phyloP scores from a whole-genome alignment of 2,329 filamentous ascomycete species.

The Colletotrichum chlorophyti region DNA sequence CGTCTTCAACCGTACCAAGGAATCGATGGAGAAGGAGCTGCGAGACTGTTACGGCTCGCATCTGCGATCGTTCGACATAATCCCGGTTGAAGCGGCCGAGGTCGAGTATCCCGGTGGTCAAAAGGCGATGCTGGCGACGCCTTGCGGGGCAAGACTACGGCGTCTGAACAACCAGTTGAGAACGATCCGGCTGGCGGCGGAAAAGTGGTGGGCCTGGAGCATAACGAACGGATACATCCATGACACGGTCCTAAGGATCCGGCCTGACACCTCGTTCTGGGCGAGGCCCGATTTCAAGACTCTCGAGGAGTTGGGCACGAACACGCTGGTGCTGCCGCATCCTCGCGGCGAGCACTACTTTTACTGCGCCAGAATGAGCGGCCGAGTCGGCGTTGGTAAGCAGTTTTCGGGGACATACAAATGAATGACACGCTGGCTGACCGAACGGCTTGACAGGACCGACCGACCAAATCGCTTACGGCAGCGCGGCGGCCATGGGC shows the following conservation, averaged over 20 bases:
- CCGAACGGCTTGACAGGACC: background rate
- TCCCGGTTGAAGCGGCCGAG: background rate
- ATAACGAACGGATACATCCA: conserved; percentile 16
- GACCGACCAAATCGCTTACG: conserved; percentile 30
- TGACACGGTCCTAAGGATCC: conserved; percentile 24
- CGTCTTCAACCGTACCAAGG: background rate
- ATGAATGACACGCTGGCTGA: background rate
- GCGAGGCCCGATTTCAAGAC: conserved; percentile 16
- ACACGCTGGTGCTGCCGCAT: conserved; percentile 26
- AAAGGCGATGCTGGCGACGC: background rate
- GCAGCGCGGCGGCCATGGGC: conserved; percentile 25
- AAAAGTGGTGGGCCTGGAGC: conserved; percentile 27
- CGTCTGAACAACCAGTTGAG: conserved; percentile 26
- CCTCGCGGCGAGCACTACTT: conserved; percentile 27
- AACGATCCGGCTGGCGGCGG: conserved; percentile 13
- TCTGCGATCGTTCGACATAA: conserved; percentile 13
- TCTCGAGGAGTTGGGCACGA: conserved; percentile 15
- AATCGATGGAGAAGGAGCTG: conserved; percentile 15
- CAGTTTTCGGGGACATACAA: conserved; percentile 24
- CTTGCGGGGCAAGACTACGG: conserved; percentile 12
- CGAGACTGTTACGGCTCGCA: conserved; percentile 23
- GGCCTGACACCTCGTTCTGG: conserved; percentile 24
- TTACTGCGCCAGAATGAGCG: conserved; percentile 27
- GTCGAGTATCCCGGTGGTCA: conserved; percentile 23
- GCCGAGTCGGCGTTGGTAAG: conserved; percentile 25